Conservation (phyloP, 2,329 filamentous ascomycete species). For the Neonectria ditissima region DNA sequence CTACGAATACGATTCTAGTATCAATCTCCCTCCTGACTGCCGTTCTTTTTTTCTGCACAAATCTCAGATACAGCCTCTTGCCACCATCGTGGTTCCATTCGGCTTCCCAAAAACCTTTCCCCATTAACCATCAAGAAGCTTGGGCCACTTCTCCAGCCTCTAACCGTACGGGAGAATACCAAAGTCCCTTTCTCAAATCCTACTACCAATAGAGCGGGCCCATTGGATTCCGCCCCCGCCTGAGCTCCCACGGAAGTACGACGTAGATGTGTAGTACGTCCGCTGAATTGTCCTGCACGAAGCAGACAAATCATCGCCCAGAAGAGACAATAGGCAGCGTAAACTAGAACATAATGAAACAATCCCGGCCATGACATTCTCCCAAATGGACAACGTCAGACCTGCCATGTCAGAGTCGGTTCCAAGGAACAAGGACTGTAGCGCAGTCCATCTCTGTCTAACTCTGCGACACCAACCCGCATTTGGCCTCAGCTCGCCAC, state of each 20-base stretch:
- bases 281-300: background rate
- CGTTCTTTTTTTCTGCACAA: background rate
- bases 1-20: background rate
- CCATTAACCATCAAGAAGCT: slow-evolving; percentile 1
- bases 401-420: background rate
- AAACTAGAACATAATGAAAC: slow-evolving; percentile 1
- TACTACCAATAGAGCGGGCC: background rate
- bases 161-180: slow-evolving; percentile 18
- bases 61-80: slow-evolving; percentile 9
- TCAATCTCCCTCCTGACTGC: background rate
- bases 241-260: background rate
- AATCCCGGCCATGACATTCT: background rate
- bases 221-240: slow-evolving; percentile 1
- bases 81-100: slow-evolving; percentile 7
- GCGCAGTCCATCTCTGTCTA: background rate
- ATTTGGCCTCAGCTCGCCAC: background rate
- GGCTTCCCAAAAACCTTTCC: background rate
- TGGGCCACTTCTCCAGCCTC: slow-evolving; percentile 18
- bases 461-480: background rate
- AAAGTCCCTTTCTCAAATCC: slow-evolving; percentile 23
- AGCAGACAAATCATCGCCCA: background rate
- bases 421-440: background rate
- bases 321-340: background rate
- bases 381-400: too few species aligned
- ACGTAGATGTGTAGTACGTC: too few species aligned